Evolutionary conservation across 371 early-diverging fungal species (phyloP), one percentile per base, ranked within the genome.

Genomic region (Mucor velutinosus): DNA sequence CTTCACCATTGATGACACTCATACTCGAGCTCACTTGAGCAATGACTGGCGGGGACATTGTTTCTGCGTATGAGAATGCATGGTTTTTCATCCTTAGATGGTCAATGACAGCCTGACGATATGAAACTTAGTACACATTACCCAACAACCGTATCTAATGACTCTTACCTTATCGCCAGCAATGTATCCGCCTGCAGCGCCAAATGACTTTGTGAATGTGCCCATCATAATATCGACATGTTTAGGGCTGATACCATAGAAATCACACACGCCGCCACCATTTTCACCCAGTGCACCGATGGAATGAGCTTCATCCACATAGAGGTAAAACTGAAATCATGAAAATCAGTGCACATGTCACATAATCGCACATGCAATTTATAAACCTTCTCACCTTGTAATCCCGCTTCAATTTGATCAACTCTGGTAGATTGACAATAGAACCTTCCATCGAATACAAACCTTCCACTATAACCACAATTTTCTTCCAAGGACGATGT

Each of bases 391-490:
- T 43, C 41, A 92, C 91, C 79, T 96, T 96, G 87, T 96, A 99
- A 79, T 95, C 94, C 62, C 90, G 89, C 74, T 97, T 97, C 67
- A 99, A 82, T 58, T 89, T 94, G 32, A 99, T 81, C 53, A 99
- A 86, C 66, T 93, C 94, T 32, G 95, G 95, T 60, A 99, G 76
- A 66, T 93, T 89, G 65, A 93, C 89, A 78, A 98, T 92, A 59
- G 93, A 93, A n/a, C 99, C 99, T 78, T 99, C 99, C 99, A 99
- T 99, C 12, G 99, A 98, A 70, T 90, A 99, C 19, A 99, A 83
- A 51, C 99, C 99, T 81, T 99, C 99, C 17, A 99, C 96, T 29
- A 99, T 87, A 7, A 99, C 93, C 58, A 99, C 78, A 74, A 99
- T 98, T 87, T 98, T 98, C 79, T 96, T 97, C 99, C 99, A 99